A percentile compares a stretch with the other conserved stretches of the same genome.
These are phyloP conservation scores for Ceratorhiza oryzae-sativae DNA, from an alignment of 1,284 basidiomycete genomes.

Conservation along the genomic window DNA sequence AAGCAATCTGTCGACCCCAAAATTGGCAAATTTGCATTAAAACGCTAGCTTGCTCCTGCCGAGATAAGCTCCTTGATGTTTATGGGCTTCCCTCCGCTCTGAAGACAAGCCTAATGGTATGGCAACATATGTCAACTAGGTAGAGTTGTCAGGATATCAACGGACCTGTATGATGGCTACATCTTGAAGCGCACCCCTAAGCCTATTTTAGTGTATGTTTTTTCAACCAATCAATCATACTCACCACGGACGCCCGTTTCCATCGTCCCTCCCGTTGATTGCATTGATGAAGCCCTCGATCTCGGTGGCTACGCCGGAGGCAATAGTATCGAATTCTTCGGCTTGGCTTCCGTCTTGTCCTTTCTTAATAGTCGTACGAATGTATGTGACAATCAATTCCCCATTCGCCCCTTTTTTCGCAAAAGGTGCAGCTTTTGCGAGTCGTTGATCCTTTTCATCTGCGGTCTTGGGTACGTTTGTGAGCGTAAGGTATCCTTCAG, in stretches of 20 bases:
- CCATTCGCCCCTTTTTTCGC: background rate
- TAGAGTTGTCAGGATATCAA: background rate
- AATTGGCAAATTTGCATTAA: background rate
- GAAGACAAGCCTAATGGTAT: slow-evolving; percentile 66
- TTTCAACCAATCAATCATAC: background rate
- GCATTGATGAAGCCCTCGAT: slow-evolving; percentile 67
- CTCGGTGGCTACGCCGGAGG: slow-evolving; percentile 66
- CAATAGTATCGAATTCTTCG: slow-evolving; percentile 59
- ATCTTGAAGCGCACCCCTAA: slow-evolving; percentile 65
- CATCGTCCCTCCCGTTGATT: slow-evolving; percentile 56
- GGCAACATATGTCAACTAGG: background rate
- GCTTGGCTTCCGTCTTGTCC: slow-evolving; percentile 56
- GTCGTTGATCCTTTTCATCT: slow-evolving; percentile 44
- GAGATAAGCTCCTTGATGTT: slow-evolving; percentile 58
- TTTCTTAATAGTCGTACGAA: slow-evolving; percentile 45
- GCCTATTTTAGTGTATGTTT: slow-evolving; percentile 37
- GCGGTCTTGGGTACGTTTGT: slow-evolving; percentile 47
- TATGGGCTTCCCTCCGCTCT: slow-evolving; percentile 67
- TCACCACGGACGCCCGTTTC: slow-evolving; percentile 57
- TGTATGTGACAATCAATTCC: background rate
- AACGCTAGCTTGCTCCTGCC: background rate
- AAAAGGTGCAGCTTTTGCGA: slow-evolving; percentile 31
- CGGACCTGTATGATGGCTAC: slow-evolving; percentile 65
- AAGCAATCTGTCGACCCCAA: background rate
- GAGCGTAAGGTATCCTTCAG: slow-evolving; percentile 65